A percentile compares a stretch with the other conserved stretches of the same genome.
Conservation (phyloP, 495 filamentous ascomycete species). For the Aspergillus asperescens region DNA sequence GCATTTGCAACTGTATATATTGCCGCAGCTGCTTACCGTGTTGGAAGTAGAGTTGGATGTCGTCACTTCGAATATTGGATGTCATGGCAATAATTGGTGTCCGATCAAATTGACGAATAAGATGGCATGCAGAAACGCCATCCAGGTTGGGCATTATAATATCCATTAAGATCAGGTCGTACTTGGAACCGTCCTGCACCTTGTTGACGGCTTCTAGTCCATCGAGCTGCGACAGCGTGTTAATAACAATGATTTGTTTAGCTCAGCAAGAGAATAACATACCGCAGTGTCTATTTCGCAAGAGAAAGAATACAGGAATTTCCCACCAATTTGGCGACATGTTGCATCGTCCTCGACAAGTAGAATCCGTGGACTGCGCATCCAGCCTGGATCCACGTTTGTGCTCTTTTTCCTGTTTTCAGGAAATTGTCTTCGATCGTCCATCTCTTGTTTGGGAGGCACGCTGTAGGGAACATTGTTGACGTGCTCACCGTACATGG, state of each 20-base stretch:
- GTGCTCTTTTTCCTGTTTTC: constrained; percentile 63
- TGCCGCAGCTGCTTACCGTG: constrained; percentile 61
- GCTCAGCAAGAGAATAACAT: constrained; percentile 48
- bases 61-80: constrained; percentile 93
- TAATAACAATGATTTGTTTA: constrained; percentile 4
- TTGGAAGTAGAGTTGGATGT: constrained; percentile 95
- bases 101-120: constrained; percentile 83
- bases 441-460: constrained; percentile 53
- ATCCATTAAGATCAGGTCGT: constrained; percentile 96
- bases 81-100: constrained; percentile 98
- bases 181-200: constrained; percentile 73
- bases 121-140: constrained; percentile 87
- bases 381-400: constrained; percentile 72
- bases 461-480: constrained; percentile 83
- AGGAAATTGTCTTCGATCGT: constrained; percentile 48
- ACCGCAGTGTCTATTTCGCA: constrained; percentile 90
- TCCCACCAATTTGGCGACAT: constrained; percentile 87
- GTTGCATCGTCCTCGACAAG: constrained; percentile 95
- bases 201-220: constrained; percentile 92
- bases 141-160: constrained; percentile 98
- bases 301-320: constrained; percentile 83
- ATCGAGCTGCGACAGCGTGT: constrained; percentile 58
- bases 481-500: constrained; percentile 89
- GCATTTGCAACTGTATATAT: background rate
- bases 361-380: constrained; percentile 75